A percentile compares a stretch with the other conserved stretches of the same genome.
phyloP scores from a whole-genome alignment of 139 green algal species.

The Parachlorella kessleri region DNA sequence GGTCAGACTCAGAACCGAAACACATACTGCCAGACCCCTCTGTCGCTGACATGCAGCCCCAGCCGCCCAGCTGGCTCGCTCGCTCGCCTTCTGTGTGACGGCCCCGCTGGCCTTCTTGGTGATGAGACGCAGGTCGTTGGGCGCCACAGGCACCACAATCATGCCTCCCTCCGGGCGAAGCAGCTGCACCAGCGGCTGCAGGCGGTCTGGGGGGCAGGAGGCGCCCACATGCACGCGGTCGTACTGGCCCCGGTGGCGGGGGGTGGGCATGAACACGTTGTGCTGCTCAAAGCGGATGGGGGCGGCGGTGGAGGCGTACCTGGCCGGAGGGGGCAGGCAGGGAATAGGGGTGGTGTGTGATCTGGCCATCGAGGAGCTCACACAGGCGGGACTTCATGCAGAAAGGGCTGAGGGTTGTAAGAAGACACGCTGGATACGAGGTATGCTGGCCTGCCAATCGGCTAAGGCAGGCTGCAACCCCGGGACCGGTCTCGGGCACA shows the following conservation, averaged over 20 bases:
- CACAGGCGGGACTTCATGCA: too few relatives aligned
- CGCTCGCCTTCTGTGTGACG: constrained; percentile 29
- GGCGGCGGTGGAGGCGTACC: constrained; percentile 39
- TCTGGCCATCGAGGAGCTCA: too few relatives aligned
- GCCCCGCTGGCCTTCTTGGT: constrained; percentile 27
- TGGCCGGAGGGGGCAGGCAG: constrained; percentile 3
- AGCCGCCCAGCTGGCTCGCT: background rate
- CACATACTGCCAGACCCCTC: too few relatives aligned
- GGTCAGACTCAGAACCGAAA: too few relatives aligned
- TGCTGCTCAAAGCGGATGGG: constrained; percentile 36
- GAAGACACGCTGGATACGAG: too few relatives aligned
- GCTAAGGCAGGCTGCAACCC: too few relatives aligned
- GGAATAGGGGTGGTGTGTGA: background rate
- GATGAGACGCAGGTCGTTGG: constrained; percentile 52
- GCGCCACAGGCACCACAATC: constrained; percentile 49
- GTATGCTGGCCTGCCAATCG: too few relatives aligned
- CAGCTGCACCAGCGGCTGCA: constrained; percentile 45
- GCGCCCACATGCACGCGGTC: constrained; percentile 68
- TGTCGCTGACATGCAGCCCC: background rate
- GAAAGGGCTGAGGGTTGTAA: too few relatives aligned
- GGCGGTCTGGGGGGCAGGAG: constrained; percentile 42
- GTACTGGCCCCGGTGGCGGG: constrained; percentile 42
- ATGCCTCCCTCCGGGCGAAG: constrained; percentile 47
- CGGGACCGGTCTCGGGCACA: too few relatives aligned
- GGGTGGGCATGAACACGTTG: constrained; percentile 64